phyloP scores from a whole-genome alignment of 768 basidiomycete species.

The Mycena kentingensis region DNA sequence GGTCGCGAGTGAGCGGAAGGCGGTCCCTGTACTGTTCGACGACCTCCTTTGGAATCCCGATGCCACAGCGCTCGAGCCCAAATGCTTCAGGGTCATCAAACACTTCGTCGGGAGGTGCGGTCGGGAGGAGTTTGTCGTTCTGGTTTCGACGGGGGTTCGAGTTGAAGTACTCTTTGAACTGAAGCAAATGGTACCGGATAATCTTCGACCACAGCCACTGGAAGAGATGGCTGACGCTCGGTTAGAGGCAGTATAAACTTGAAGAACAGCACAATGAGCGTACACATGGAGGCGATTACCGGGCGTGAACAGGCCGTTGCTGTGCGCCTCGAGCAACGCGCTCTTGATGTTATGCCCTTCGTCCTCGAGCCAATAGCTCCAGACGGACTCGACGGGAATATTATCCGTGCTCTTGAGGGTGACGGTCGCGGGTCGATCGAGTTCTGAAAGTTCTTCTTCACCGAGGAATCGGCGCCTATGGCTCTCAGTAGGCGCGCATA shows the following conservation, averaged over 20 bases:
- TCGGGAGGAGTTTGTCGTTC: constrained; percentile 5
- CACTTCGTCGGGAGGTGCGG: constrained; percentile 1
- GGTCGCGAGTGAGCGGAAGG: background rate
- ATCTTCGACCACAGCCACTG: constrained; percentile 30
- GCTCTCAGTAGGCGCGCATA: no score
- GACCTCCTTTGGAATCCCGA: background rate
- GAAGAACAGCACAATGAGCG: background rate
- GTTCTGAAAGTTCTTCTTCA: background rate
- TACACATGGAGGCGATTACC: constrained; percentile 3
- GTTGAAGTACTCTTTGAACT: constrained; percentile 26
- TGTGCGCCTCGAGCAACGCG: background rate
- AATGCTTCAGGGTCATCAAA: constrained; percentile 6
- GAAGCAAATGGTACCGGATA: constrained; percentile 20
- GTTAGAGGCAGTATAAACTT: background rate
- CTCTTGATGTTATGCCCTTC: no score
- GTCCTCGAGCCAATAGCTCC: no score
- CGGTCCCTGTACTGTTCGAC: background rate
- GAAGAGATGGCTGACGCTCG: constrained; percentile 23
- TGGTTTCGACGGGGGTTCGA: constrained; percentile 11
- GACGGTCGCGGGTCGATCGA: constrained; percentile 18
- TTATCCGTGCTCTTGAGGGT: constrained; percentile 24
- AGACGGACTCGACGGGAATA: no score
- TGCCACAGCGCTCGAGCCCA: constrained; percentile 4
- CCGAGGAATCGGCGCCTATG: no score
- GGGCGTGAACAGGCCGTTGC: constrained; percentile 2